These are phyloP conservation scores for Colletotrichum acutatum DNA, from an alignment of 2,329 filamentous ascomycete species.

Conservation along the genomic window DNA sequence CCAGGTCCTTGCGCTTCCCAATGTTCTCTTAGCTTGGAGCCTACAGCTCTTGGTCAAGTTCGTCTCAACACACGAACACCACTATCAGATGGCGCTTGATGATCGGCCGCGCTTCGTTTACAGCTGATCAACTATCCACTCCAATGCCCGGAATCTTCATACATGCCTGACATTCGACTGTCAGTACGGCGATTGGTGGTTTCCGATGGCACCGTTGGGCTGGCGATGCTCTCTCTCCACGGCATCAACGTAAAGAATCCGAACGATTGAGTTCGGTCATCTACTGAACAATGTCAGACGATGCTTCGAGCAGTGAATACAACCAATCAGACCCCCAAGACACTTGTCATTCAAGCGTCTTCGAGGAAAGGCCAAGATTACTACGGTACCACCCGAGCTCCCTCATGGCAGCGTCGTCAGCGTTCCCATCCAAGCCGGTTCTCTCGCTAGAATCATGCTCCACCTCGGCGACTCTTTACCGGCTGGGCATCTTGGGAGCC, in stretches of 20 bases:
- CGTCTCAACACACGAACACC: background rate
- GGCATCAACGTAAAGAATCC: background rate
- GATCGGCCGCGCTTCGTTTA: background rate
- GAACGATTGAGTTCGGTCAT: background rate
- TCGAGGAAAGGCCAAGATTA: background rate
- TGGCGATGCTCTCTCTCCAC: background rate
- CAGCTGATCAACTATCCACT: background rate
- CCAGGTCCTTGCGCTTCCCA: background rate
- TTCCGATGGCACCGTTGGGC: background rate
- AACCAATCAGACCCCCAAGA: background rate
- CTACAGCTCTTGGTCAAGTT: background rate
- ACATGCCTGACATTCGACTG: background rate
- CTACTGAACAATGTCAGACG: too few species aligned
- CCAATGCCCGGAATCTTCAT: background rate
- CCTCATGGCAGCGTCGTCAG: conserved; percentile 13
- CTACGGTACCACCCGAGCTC: background rate
- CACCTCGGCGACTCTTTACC: conserved; percentile 26
- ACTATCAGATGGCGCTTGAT: too few species aligned
- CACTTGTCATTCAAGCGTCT: background rate
- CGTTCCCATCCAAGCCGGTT: background rate
- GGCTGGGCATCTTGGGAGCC: conserved; percentile 22
- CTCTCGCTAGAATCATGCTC: background rate
- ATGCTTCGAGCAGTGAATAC: background rate
- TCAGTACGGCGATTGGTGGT: too few species aligned
- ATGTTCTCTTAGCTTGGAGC: background rate